phyloP scores from a whole-genome alignment of 768 basidiomycete genomes.

The Austroboletus festivus region DNA sequence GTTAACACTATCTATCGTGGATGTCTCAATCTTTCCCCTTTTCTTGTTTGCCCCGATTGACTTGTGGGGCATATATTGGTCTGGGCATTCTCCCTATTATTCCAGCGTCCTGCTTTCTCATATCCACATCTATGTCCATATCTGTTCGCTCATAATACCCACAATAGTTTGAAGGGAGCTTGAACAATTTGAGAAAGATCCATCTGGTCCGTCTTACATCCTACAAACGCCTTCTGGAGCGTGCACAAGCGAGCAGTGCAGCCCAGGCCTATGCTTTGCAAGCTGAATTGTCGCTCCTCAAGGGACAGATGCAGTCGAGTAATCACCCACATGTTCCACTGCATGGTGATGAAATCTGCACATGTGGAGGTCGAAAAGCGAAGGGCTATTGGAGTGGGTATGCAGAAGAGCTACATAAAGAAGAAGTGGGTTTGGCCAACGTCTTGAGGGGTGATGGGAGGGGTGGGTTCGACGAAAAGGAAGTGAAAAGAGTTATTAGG shows the following conservation, averaged over 20 bases:
- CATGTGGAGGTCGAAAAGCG: slow-evolving; percentile 59
- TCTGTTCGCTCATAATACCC: slow-evolving; percentile 4
- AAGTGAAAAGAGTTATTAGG: slow-evolving; percentile 62
- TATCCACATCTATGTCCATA: background rate
- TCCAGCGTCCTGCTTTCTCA: background rate
- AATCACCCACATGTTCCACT: slow-evolving; percentile 7
- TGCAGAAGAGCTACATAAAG: slow-evolving; percentile 40
- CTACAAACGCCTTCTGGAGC: slow-evolving; percentile 78
- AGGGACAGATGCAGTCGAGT: slow-evolving; percentile 37
- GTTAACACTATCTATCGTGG: background rate
- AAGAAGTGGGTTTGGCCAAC: slow-evolving; percentile 40
- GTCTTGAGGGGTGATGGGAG: slow-evolving; percentile 46
- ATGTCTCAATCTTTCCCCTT: background rate
- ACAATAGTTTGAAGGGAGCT: slow-evolving; percentile 42
- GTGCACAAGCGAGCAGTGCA: slow-evolving; percentile 72
- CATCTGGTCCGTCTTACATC: slow-evolving; percentile 60
- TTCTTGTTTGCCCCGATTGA: background rate
- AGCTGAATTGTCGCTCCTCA: slow-evolving; percentile 70
- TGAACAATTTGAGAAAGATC: slow-evolving; percentile 39
- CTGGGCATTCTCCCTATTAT: background rate
- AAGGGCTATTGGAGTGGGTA: slow-evolving; percentile 76
- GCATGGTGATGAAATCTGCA: slow-evolving; percentile 34
- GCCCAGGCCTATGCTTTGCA: slow-evolving; percentile 84
- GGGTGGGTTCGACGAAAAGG: slow-evolving; percentile 67
- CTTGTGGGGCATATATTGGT: background rate